A percentile compares a stretch with the other conserved stretches of the same genome.
Evolutionary conservation across 202 grass and related monocot species (phyloP).

Genomic region (Elaeis oleifera): DNA sequence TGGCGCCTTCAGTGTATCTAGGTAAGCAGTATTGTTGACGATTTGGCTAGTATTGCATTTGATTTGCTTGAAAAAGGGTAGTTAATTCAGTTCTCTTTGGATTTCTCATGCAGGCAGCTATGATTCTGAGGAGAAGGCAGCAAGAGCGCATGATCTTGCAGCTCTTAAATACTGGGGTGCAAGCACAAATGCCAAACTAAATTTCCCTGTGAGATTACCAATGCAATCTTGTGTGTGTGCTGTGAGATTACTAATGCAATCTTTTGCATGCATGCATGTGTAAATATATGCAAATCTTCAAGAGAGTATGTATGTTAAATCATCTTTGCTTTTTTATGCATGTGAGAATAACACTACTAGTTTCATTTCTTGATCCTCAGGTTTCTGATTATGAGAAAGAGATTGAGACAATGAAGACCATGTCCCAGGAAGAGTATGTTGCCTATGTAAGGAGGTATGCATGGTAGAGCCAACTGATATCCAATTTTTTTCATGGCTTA

Average conservation of each 20-base stretch:
- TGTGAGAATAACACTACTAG: not conserved
- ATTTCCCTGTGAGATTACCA: conserved; percentile 63
- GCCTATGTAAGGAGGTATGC: conserved; percentile 79
- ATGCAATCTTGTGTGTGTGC: not conserved
- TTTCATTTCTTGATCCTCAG: conserved; percentile 25
- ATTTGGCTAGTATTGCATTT: not conserved
- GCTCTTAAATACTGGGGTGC: conserved; percentile 85
- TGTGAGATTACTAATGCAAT: conserved; percentile 33
- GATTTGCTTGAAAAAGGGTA: conserved; percentile 11
- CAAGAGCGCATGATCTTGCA: conserved; percentile 88
- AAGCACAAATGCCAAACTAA: conserved; percentile 59
- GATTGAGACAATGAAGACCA: conserved; percentile 68
- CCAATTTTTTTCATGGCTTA: too few species aligned
- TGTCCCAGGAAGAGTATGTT: conserved; percentile 93
- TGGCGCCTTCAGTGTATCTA: conserved; percentile 71
- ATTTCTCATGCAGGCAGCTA: conserved; percentile 59
- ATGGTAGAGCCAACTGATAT: not conserved
- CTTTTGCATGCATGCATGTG: too few species aligned
- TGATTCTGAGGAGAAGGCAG: conserved; percentile 89
- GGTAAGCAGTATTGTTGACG: conserved; percentile 38
- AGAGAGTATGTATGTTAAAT: too few species aligned
- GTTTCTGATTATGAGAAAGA: conserved; percentile 79
- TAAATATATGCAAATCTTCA: too few species aligned
- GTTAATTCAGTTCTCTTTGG: conserved; percentile 25
- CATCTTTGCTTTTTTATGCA: conserved; percentile 5